Conservation (phyloP, 768 basidiomycete species). For the Fomitopsis serialis region DNA sequence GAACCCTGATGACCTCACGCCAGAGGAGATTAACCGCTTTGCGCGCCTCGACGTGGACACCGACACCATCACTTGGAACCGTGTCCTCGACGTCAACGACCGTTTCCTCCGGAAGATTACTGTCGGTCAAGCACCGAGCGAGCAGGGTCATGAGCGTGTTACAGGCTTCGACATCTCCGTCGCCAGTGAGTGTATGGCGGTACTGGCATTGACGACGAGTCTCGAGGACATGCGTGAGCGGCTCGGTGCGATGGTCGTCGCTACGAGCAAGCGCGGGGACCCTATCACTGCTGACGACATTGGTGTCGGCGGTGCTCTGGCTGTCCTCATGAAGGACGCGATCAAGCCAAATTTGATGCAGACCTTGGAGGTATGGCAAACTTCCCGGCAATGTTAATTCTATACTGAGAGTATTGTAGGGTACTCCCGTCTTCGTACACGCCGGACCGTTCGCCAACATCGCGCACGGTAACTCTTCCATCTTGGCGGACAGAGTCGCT, state of each 20-base stretch:
- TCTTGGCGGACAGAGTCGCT: slow-evolving; percentile 95
- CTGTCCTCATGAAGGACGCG: slow-evolving; percentile 97
- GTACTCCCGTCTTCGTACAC: slow-evolving; percentile 98
- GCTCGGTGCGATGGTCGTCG: slow-evolving; percentile 96
- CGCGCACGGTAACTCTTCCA: slow-evolving; percentile 97
- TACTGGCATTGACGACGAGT: slow-evolving; percentile 85
- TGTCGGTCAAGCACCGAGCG: slow-evolving; percentile 85
- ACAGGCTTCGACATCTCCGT: slow-evolving; percentile 97
- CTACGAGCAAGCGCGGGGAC: slow-evolving; percentile 85
- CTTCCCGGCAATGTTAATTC: not conserved
- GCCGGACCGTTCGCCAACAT: slow-evolving; percentile 99
- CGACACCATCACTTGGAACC: slow-evolving; percentile 94
- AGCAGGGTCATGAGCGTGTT: slow-evolving; percentile 82
- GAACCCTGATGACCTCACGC: slow-evolving; percentile 84
- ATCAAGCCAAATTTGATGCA: slow-evolving; percentile 99
- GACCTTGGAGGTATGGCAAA: slow-evolving; percentile 64
- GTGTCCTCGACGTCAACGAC: slow-evolving; percentile 95
- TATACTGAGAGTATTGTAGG: slow-evolving; percentile 33
- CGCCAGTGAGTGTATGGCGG: slow-evolving; percentile 97
- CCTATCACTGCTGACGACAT: slow-evolving; percentile 95
- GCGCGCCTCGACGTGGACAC: slow-evolving; percentile 90
- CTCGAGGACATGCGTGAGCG: slow-evolving; percentile 88
- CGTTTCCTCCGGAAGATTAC: slow-evolving; percentile 93
- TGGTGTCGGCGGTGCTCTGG: slow-evolving; percentile 90
- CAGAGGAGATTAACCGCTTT: slow-evolving; percentile 87